These are phyloP conservation scores for Aspergillus amoenus DNA, from an alignment of 2,329 filamentous ascomycete species.

Conservation along the genomic window DNA sequence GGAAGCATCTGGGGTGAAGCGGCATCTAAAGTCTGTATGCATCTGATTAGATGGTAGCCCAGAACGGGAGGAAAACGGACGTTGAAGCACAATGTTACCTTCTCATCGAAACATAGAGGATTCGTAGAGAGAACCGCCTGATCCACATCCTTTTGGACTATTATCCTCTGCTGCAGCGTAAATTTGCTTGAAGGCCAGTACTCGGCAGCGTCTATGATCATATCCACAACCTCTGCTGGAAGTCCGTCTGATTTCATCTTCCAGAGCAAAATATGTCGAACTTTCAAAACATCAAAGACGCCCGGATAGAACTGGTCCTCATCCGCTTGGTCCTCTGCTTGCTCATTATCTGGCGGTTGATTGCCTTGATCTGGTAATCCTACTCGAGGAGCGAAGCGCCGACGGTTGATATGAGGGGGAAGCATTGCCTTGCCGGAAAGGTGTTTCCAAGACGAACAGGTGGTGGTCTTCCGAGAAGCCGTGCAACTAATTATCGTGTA, in stretches of 20 bases:
- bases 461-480: not conserved
- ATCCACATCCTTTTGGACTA: slow-evolving; percentile 33
- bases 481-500: not conserved
- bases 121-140: slow-evolving; percentile 34
- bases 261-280: slow-evolving; percentile 32
- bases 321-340: not conserved
- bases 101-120: slow-evolving; percentile 36
- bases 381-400: not conserved
- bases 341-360: not conserved
- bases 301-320: slow-evolving; percentile 25
- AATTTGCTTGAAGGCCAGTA: slow-evolving; percentile 32
- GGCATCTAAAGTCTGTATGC: slow-evolving; percentile 13
- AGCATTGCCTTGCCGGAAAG: not conserved
- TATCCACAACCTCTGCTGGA: slow-evolving; percentile 39
- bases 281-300: slow-evolving; percentile 34
- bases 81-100: slow-evolving; percentile 13
- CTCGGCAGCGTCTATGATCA: slow-evolving; percentile 40
- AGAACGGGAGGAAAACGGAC: not conserved
- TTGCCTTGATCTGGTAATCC: not conserved
- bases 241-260: slow-evolving; percentile 20
- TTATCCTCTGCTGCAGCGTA: slow-evolving; percentile 19
- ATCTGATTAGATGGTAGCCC: not conserved
- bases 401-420: not conserved
- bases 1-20: slow-evolving; percentile 27
- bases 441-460: not conserved